Percentiles rank a stretch among this genome's conserved stretches.
These are phyloP conservation scores for Penicillium sclerotigenum DNA, from an alignment of 2,329 filamentous ascomycete species.

Conservation along the genomic window DNA sequence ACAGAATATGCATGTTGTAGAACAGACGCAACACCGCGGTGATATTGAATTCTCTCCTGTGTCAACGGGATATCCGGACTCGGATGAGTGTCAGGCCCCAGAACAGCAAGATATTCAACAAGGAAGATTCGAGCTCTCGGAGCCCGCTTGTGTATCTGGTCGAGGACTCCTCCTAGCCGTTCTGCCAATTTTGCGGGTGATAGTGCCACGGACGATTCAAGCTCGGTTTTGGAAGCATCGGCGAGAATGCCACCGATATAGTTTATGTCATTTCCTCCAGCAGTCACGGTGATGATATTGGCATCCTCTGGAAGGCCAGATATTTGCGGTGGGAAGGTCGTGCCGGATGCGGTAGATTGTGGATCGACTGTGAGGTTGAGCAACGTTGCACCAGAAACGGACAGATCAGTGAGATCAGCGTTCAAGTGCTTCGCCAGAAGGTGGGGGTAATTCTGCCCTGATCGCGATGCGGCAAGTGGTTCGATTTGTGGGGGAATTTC, in stretches of 20 bases:
- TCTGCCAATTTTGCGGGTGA: constrained; percentile 4
- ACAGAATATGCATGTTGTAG: constrained; percentile 13
- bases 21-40: constrained; percentile 7
- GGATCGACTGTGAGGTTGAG: constrained; percentile 15
- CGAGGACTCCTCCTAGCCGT: constrained; percentile 9
- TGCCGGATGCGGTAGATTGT: constrained; percentile 1
- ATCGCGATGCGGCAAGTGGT: constrained; percentile 10
- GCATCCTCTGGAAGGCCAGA: constrained; percentile 9
- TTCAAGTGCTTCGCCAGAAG: constrained; percentile 12
- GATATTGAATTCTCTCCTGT: constrained; percentile 12
- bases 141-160: constrained; percentile 12
- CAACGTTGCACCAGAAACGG: constrained; percentile 16
- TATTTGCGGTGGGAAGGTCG: constrained; percentile 12
- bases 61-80: constrained; percentile 8
- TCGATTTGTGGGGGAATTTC: constrained; percentile 16
- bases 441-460: constrained; percentile 17
- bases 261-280: constrained; percentile 17
- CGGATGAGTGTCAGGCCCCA: constrained; percentile 12
- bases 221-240: constrained; percentile 5
- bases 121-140: constrained; percentile 12
- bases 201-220: background rate
- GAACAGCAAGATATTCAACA: constrained; percentile 16
- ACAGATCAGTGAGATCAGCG: constrained; percentile 14
- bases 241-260: constrained; percentile 16
- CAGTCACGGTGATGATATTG: constrained; percentile 16